phyloP scores from a whole-genome alignment of 2,329 filamentous ascomycete species.

The Phialocephala subalpina region DNA sequence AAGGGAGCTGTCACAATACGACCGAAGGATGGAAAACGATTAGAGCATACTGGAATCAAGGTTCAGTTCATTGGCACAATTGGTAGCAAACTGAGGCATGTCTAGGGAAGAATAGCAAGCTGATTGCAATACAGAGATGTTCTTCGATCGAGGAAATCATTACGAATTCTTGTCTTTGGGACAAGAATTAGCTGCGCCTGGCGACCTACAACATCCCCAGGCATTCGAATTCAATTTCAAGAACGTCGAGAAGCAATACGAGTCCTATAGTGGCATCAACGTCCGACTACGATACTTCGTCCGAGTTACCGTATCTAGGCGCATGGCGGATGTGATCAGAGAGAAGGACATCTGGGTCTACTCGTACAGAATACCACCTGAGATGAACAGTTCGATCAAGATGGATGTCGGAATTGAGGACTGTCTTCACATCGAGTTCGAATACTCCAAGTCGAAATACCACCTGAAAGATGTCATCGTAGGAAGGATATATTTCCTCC shows the following conservation, averaged over 20 bases:
- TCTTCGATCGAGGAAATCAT: constrained; percentile 98
- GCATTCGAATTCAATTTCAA: constrained; percentile 99
- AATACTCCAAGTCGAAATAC: constrained; percentile 99
- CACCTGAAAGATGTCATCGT: constrained; percentile 99
- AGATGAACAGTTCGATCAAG: constrained; percentile 99
- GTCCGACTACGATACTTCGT: constrained; percentile 99
- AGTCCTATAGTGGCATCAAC: constrained; percentile 99
- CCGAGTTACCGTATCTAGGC: constrained; percentile 91
- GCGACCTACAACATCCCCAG: constrained; percentile 97
- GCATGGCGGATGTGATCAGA: constrained; percentile 97
- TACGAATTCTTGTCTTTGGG: constrained; percentile 98
- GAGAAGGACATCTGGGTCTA: constrained; percentile 99
- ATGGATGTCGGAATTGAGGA: constrained; percentile 99
- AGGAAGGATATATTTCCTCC: constrained; percentile 95
- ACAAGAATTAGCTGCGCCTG: constrained; percentile 94
- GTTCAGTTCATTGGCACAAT: constrained; percentile 99
- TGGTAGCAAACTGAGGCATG: constrained; percentile 60
- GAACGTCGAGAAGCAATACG: constrained; percentile 99
- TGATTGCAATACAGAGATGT: constrained; percentile 78
- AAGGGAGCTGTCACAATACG: constrained; percentile 94
- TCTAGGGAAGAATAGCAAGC: not conserved
- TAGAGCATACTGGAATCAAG: constrained; percentile 99
- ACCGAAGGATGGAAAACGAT: constrained; percentile 96
- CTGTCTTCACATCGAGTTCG: constrained; percentile 98
- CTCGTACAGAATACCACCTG: constrained; percentile 95